Conservation (phyloP, 805 yeast species). For the Saturnispora gosingensis region DNA sequence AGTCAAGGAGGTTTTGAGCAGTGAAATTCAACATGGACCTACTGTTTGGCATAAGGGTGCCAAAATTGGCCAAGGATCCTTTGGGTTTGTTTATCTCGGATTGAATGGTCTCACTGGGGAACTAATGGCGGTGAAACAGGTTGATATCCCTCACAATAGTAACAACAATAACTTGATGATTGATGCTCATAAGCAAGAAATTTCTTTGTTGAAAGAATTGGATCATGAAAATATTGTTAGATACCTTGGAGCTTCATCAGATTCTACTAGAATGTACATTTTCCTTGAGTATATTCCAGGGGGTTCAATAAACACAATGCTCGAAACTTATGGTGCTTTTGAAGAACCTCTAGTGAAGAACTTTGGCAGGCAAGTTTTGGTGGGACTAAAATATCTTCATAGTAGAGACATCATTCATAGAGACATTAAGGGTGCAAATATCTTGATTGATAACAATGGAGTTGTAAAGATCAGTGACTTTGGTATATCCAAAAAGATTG, state of each 20-base stretch:
- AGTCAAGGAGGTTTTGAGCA: constrained; percentile 26
- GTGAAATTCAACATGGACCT: constrained; percentile 47
- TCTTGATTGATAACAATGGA: constrained; percentile 49
- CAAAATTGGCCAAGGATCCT: constrained; percentile 87
- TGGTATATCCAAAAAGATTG: constrained; percentile 53
- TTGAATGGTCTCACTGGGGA: constrained; percentile 90
- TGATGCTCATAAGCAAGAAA: constrained; percentile 76
- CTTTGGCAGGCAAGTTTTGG: constrained; percentile 44
- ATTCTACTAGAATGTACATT: constrained; percentile 62
- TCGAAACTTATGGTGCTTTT: constrained; percentile 50
- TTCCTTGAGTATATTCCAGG: constrained; percentile 48
- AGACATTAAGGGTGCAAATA: constrained; percentile 59
- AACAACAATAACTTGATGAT: constrained; percentile 40
- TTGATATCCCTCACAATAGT: constrained; percentile 41
- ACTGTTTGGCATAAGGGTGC: constrained; percentile 89
- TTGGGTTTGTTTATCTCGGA: constrained; percentile 89
- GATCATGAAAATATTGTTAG: constrained; percentile 91
- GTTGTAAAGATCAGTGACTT: constrained; percentile 58
- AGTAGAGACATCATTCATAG: constrained; percentile 51
- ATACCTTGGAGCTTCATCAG: constrained; percentile 80
- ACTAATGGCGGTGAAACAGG: constrained; percentile 95
- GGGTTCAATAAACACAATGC: constrained; percentile 43
- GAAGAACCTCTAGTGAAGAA: constrained; percentile 51
- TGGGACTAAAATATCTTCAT: constrained; percentile 49
- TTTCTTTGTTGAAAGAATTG: constrained; percentile 63